Conservation (phyloP, 2,329 filamentous ascomycete genomes). For the Anthostomella pinea region DNA sequence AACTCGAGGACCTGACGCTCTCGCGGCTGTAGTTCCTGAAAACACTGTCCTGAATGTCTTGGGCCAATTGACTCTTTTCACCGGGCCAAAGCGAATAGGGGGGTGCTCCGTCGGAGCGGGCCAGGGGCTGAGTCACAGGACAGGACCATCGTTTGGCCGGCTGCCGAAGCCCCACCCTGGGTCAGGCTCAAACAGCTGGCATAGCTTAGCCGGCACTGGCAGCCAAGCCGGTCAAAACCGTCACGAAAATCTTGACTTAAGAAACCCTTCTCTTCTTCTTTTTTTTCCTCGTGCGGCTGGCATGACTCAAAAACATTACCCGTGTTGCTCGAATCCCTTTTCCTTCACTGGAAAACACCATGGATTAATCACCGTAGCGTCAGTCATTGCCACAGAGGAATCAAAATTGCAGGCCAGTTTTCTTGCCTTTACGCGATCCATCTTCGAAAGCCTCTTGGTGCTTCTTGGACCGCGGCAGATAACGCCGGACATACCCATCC, state of each 20-base stretch:
- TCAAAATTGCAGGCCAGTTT: slow-evolving; percentile 55
- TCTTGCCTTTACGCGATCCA: slow-evolving; percentile 25
- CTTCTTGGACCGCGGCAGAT: slow-evolving; percentile 36
- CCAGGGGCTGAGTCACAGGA: slow-evolving; percentile 2
- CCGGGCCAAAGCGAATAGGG: too few species aligned
- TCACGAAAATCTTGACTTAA: slow-evolving; percentile 3
- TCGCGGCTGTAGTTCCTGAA: slow-evolving; percentile 27
- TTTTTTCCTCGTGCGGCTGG: slow-evolving; percentile 76
- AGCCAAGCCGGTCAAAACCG: slow-evolving; percentile 1
- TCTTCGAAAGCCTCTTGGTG: slow-evolving; percentile 22
- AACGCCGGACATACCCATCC: slow-evolving; percentile 53
- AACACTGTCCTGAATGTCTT: slow-evolving; percentile 23
- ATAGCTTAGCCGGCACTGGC: background rate
- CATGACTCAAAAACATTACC: slow-evolving; percentile 67
- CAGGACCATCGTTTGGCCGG: background rate
- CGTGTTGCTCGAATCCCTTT: slow-evolving; percentile 74
- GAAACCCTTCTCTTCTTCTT: slow-evolving; percentile 37
- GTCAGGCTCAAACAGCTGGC: too few species aligned
- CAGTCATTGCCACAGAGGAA: slow-evolving; percentile 74
- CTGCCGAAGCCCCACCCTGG: too few species aligned
- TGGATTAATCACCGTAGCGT: slow-evolving; percentile 60
- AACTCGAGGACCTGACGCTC: slow-evolving; percentile 29
- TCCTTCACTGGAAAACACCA: slow-evolving; percentile 48
- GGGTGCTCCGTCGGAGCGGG: too few species aligned
- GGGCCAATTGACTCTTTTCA: too few species aligned